These are phyloP conservation scores for Tetrapisispora iriomotensis DNA, from an alignment of 805 yeast species.

Conservation along the genomic window DNA sequence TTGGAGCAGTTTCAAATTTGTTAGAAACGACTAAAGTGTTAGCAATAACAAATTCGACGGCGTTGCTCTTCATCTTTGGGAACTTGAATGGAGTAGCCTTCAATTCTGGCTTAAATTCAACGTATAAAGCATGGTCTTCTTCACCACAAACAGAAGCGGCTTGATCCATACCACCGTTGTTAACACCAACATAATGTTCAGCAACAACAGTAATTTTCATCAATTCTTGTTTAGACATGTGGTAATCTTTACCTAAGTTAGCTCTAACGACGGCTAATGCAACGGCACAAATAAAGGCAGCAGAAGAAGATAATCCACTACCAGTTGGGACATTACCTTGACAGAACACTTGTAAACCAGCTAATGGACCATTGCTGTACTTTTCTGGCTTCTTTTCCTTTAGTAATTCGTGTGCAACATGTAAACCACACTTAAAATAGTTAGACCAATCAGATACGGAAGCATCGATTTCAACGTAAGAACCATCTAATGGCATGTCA, in stretches of 20 bases:
- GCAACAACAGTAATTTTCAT: slow-evolving; percentile 53
- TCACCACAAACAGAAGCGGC: slow-evolving; percentile 62
- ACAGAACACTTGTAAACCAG: slow-evolving; percentile 44
- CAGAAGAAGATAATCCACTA: slow-evolving; percentile 60
- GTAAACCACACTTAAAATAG: slow-evolving; percentile 55
- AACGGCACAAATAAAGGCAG: slow-evolving; percentile 61
- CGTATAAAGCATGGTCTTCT: slow-evolving; percentile 45
- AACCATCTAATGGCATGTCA: slow-evolving; percentile 34
- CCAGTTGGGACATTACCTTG: slow-evolving; percentile 66
- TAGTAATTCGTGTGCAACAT: slow-evolving; percentile 47
- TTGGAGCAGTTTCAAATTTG: slow-evolving; percentile 61
- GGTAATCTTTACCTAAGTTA: slow-evolving; percentile 32
- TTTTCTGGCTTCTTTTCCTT: slow-evolving; percentile 24
- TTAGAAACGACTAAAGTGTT: slow-evolving; percentile 56
- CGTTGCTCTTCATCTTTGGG: slow-evolving; percentile 37
- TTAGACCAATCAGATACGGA: slow-evolving; percentile 49
- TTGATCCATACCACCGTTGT: slow-evolving; percentile 77
- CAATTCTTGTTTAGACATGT: slow-evolving; percentile 41
- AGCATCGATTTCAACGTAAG: slow-evolving; percentile 38
- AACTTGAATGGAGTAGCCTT: slow-evolving; percentile 45
- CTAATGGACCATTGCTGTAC: slow-evolving; percentile 24
- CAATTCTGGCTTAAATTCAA: slow-evolving; percentile 51
- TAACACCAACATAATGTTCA: slow-evolving; percentile 65
- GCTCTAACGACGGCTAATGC: slow-evolving; percentile 48
- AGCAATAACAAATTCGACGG: slow-evolving; percentile 49